These are phyloP conservation scores for Royoungia palumana DNA, from an alignment of 768 basidiomycete species.

Conservation along the genomic window DNA sequence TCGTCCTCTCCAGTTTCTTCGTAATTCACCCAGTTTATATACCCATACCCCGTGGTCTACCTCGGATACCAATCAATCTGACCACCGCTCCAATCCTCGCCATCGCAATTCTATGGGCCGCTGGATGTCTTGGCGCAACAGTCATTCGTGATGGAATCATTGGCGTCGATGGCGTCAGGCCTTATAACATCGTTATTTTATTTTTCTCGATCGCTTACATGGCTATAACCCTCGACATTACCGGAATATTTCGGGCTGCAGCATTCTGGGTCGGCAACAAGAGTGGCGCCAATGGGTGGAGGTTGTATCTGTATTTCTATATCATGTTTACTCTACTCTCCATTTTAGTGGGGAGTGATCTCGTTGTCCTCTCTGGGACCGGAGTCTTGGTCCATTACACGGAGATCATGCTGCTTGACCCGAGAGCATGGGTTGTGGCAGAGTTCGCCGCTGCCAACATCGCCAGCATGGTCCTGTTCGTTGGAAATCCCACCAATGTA, in stretches of 20 bases:
- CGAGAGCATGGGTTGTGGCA: conserved; percentile 66
- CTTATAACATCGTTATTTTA: conserved; percentile 89
- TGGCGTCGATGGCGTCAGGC: conserved; percentile 73
- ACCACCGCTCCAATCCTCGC: conserved; percentile 53
- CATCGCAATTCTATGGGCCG: conserved; percentile 52
- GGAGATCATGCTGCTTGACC: conserved; percentile 45
- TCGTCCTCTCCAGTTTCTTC: conserved; percentile 50
- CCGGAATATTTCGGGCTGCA: conserved; percentile 80
- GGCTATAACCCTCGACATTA: conserved; percentile 86
- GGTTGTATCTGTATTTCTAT: conserved; percentile 79
- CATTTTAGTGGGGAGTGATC: conserved; percentile 87
- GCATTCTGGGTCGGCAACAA: conserved; percentile 87
- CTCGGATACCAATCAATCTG: conserved; percentile 43
- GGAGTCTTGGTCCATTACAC: conserved; percentile 90
- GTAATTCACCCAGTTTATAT: conserved; percentile 48
- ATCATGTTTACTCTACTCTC: conserved; percentile 76
- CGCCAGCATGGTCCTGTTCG: conserved; percentile 70
- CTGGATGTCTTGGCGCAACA: conserved; percentile 43
- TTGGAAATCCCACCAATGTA: conserved; percentile 89
- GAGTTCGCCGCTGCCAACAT: conserved; percentile 82
- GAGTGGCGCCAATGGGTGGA: conserved; percentile 67
- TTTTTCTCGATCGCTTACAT: conserved; percentile 93
- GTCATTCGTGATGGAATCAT: conserved; percentile 77
- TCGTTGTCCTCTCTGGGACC: conserved; percentile 88
- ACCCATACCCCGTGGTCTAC: conserved; percentile 33